Conservation (phyloP, 1,139 yeast species). For the Pichia sp. region DNA sequence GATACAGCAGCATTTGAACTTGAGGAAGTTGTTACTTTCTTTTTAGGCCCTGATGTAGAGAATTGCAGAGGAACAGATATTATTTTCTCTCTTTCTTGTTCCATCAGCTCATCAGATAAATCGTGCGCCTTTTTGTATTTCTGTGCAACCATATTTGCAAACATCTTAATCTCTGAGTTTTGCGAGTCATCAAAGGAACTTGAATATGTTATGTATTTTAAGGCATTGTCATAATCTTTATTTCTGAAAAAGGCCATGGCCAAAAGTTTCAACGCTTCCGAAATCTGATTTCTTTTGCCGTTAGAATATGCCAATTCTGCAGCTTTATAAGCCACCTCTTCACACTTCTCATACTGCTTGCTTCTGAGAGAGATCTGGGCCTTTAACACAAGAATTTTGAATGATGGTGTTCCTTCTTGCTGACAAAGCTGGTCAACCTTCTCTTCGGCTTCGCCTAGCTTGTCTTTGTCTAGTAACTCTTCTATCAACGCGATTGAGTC, state of each 20-base stretch:
- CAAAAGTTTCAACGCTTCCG: constrained; percentile 55
- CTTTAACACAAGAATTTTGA: constrained; percentile 22
- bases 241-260: constrained; percentile 43
- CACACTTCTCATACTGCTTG: constrained; percentile 46
- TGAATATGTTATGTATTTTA: constrained; percentile 47
- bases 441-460: constrained; percentile 37
- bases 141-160: constrained; percentile 45
- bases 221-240: constrained; percentile 46
- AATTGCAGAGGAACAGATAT: constrained; percentile 7
- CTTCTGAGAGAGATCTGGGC: constrained; percentile 46
- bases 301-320: constrained; percentile 47
- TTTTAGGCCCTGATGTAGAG: constrained; percentile 5
- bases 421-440: constrained; percentile 33
- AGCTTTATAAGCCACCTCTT: constrained; percentile 53
- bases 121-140: constrained; percentile 28
- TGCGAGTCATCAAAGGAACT: constrained; percentile 44
- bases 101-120: constrained; percentile 7
- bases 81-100: constrained; percentile 12
- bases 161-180: constrained; percentile 37
- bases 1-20: not conserved
- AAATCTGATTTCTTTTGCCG: constrained; percentile 52
- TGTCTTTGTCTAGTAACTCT: constrained; percentile 34
- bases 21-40: not conserved
- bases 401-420: constrained; percentile 39
- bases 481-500: constrained; percentile 34